These are phyloP conservation scores for Abelmoschus esculentus DNA, from an alignment of 345 rosid species.

Conservation along the genomic window DNA sequence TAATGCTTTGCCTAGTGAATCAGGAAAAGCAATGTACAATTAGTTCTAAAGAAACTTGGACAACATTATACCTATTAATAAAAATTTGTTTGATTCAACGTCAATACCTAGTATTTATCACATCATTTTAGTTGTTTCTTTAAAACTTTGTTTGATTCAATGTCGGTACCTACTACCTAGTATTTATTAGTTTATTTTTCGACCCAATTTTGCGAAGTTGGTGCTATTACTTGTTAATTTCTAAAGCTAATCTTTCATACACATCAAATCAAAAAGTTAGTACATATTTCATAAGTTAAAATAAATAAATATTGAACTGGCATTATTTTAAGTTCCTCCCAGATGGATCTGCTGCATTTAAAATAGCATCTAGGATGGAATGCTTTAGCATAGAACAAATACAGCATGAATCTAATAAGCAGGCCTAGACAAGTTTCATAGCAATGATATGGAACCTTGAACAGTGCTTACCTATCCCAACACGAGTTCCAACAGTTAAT, in stretches of 20 bases:
- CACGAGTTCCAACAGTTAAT: conserved; percentile 84
- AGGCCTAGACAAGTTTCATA: conserved; percentile 5
- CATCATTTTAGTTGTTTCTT: background rate
- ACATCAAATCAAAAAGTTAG: background rate
- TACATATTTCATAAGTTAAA: background rate
- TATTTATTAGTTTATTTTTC: background rate
- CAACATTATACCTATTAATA: background rate
- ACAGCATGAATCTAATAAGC: background rate
- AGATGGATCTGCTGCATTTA: background rate
- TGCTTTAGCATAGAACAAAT: background rate
- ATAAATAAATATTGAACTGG: background rate
- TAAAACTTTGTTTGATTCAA: background rate
- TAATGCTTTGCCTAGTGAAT: background rate
- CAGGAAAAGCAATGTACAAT: background rate
- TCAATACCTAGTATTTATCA: background rate
- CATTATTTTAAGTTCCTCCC: background rate
- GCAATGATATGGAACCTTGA: background rate
- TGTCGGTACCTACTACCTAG: background rate
- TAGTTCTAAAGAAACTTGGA: background rate
- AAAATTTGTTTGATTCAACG: background rate
- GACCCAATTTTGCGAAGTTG: background rate
- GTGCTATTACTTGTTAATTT: background rate
- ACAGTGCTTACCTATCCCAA: conserved; percentile 72
- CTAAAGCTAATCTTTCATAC: background rate
- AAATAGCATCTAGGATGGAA: background rate